Base-by-base conservation (phyloP, 768 basidiomycete species). In the Mycena filopes region DNA sequence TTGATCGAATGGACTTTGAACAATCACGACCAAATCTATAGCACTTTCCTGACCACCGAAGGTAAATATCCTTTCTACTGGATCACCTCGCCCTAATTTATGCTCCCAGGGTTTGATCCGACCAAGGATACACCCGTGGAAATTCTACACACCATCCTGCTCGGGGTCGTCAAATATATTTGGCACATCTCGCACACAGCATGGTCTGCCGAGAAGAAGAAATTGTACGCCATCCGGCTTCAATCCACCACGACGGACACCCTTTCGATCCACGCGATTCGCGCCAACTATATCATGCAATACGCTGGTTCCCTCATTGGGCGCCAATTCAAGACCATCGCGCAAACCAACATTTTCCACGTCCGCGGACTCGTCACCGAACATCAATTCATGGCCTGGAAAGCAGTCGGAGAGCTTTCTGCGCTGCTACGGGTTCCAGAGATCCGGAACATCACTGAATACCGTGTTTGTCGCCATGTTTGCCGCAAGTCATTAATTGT, bases 111-210 rank as follows among this genome's bases (percentile, higher is more conserved):
- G 1, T 74, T 75, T 42, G 76, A 81, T 68, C 68, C 71, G 20
- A 54, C 73, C 8, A 28, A 67, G 33, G 77, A 81, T 70, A 81
- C 79, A 0, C 79, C 82, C 0, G 73, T 82, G 7, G 82, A 85
- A 71, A 73, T 83, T 11, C 76, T 85, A 0, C 83, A 85, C 56
- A 82, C 81, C 0, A 73, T 81, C 28, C 73, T 83, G 0, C 77
- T 84, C 12, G 83, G 83, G 0, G 53, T 80, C 26, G 75, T 77
- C 29, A 84, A 84, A 62, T 84, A 84, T 66, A 38, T 75, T 0
- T 85, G 82, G 83, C 75, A 80, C 61, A 59, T 63, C 6, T 71
- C 75, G 0, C 74, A 79, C 51, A 76, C 72, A 3, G 10, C 60
- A 0, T 80, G 78, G 79, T 75, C 65, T 7, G 54, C 61, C 1